Evolutionary conservation across 257 asterid species (phyloP).

Genomic region (Ocimum tenuiflorum): DNA sequence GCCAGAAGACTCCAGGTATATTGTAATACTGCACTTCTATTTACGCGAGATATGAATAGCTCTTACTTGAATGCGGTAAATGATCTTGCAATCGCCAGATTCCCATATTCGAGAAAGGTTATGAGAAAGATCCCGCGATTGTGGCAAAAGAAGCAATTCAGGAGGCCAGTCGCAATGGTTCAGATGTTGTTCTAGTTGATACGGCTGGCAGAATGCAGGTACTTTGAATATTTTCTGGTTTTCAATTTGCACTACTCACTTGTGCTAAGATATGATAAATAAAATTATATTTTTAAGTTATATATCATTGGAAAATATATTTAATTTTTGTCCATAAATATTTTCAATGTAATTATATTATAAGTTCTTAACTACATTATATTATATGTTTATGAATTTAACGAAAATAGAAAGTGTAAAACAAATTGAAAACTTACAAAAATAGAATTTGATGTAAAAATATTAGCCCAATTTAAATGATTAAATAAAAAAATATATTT

Average conservation of each 20-base stretch:
- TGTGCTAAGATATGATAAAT: too few species aligned
- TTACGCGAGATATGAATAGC: background rate
- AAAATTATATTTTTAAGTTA: too few species aligned
- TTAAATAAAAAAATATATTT: too few species aligned
- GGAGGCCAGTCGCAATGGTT: conserved; percentile 78
- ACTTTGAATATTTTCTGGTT: conserved; percentile 11
- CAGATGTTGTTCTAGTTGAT: conserved; percentile 96
- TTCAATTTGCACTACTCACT: background rate
- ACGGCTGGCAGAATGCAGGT: conserved; percentile 99
- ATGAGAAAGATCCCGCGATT: conserved; percentile 94
- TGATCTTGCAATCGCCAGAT: conserved; percentile 36
- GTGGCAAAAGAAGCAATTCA: conserved; percentile 98
- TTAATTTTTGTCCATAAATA: too few species aligned
- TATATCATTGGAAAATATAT: too few species aligned
- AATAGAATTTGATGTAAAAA: too few species aligned
- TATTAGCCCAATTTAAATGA: too few species aligned
- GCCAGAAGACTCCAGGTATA: conserved; percentile 90
- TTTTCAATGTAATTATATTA: too few species aligned
- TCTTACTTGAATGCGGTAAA: conserved; percentile 3
- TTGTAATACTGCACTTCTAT: background rate
- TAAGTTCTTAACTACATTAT: too few species aligned
- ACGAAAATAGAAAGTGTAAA: too few species aligned
- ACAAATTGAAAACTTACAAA: too few species aligned
- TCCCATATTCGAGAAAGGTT: conserved; percentile 96
- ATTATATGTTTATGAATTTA: too few species aligned